A percentile compares a stretch with the other conserved stretches of the same genome.
phyloP scores from a whole-genome alignment of 768 basidiomycete genomes.

The Mycena maculata region DNA sequence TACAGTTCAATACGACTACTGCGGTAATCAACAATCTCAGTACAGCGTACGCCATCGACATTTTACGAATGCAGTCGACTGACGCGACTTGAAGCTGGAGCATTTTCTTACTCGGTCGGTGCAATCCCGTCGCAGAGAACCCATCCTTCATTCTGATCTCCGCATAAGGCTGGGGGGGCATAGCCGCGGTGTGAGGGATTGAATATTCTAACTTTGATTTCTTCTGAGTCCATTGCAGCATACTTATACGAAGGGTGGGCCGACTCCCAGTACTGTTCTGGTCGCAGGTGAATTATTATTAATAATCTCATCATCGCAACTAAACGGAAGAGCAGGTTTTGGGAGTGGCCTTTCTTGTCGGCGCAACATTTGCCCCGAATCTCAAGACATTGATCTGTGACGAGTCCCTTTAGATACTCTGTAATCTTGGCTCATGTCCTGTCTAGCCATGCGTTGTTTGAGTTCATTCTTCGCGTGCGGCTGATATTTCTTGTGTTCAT shows the following conservation, averaged over 20 bases:
- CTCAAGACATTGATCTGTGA: conserved; percentile 67
- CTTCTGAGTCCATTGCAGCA: conserved; percentile 60
- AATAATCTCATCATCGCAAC: neutral
- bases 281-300: conserved; percentile 62
- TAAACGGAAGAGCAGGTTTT: conserved; percentile 52
- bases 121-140: neutral
- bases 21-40: conserved; percentile 67
- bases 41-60: conserved; percentile 49
- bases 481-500: neutral
- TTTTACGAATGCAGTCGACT: neutral
- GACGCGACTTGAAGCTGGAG: conserved; percentile 63
- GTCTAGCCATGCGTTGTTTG: conserved; percentile 65
- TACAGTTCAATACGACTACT: conserved; percentile 61
- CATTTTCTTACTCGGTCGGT: conserved; percentile 68
- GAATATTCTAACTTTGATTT: neutral
- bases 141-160: neutral
- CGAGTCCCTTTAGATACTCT: neutral
- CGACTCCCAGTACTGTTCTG: conserved; percentile 78
- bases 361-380: conserved; percentile 68
- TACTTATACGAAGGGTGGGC: conserved; percentile 73
- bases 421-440: neutral
- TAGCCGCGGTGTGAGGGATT: conserved; percentile 17
- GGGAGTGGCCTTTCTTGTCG: conserved; percentile 68
- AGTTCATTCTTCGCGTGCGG: conserved; percentile 66
- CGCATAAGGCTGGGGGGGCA: conserved; percentile 23